A percentile compares a stretch with the other conserved stretches of the same genome.
These are phyloP conservation scores for Microcyclosporella mali DNA, from an alignment of 2,329 filamentous ascomycete species.

Conservation along the genomic window DNA sequence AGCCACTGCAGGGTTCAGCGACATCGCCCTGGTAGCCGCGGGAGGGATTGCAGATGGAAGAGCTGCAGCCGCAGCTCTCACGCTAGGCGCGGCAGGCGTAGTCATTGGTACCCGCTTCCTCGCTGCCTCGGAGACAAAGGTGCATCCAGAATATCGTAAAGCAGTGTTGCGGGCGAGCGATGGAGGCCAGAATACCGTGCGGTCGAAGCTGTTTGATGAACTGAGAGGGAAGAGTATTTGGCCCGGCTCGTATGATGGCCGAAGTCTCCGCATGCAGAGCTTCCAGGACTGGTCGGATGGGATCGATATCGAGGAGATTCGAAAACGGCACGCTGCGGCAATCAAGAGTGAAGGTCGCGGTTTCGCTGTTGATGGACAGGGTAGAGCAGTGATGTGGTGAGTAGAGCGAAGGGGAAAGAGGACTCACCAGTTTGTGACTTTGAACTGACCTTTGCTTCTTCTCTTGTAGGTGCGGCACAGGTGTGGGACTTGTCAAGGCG, in stretches of 20 bases:
- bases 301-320: constrained; percentile 38
- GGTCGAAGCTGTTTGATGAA: constrained; percentile 48
- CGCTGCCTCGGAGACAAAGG: constrained; percentile 37
- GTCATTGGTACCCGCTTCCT: constrained; percentile 61
- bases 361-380: constrained; percentile 41
- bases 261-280: constrained; percentile 52
- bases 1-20: constrained; percentile 11
- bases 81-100: constrained; percentile 48
- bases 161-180: constrained; percentile 44
- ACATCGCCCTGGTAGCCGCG: constrained; percentile 51
- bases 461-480: constrained; percentile 36
- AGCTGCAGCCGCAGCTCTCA: constrained; percentile 50
- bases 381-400: constrained; percentile 56
- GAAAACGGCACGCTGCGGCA: constrained; percentile 42
- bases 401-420: constrained; percentile 26
- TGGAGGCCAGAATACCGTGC: constrained; percentile 46
- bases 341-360: constrained; percentile 44
- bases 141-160: constrained; percentile 39
- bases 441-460: too few relatives aligned
- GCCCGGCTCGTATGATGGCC: constrained; percentile 52
- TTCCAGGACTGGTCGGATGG: constrained; percentile 38
- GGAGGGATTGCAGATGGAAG: constrained; percentile 51
- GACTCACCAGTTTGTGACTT: too few relatives aligned
- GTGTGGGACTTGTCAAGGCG: constrained; percentile 51
- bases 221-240: constrained; percentile 52